phyloP scores from a whole-genome alignment of 1,284 basidiomycete genomes.

The Cutaneotrichosporon daszewskae region DNA sequence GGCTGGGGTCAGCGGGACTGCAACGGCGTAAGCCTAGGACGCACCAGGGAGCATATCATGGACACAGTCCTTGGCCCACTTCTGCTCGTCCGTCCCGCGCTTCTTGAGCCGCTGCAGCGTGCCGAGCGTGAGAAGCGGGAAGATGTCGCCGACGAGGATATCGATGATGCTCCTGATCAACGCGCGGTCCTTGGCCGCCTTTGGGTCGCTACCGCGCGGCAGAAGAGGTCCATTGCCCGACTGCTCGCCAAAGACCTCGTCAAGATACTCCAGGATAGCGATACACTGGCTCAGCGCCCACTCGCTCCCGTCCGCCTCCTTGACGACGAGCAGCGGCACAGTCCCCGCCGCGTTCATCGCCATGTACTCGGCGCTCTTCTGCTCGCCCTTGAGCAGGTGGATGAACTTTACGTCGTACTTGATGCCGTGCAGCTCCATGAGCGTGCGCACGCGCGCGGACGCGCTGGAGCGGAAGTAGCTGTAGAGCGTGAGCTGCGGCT shows the following conservation, averaged over 20 bases:
- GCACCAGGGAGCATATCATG: constrained; percentile 1
- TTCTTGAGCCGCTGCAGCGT: constrained; percentile 8
- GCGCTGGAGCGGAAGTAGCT: constrained; percentile 18
- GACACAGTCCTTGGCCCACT: constrained; percentile 9
- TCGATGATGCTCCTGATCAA: constrained; percentile 10
- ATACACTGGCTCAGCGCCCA: constrained; percentile 14
- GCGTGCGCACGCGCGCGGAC: constrained; percentile 16
- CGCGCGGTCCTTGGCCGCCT: constrained; percentile 4
- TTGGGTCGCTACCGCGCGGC: constrained; percentile 3
- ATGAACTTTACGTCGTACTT: constrained; percentile 4
- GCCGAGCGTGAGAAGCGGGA: constrained; percentile 10
- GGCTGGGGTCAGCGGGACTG: neutral
- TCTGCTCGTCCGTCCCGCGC: constrained; percentile 4
- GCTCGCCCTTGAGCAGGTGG: constrained; percentile 15
- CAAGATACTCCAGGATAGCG: constrained; percentile 18
- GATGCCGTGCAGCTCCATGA: constrained; percentile 11
- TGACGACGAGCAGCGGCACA: constrained; percentile 10
- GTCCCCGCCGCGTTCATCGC: constrained; percentile 7
- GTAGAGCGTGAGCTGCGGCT: constrained; percentile 12
- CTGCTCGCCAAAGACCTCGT: constrained; percentile 5
- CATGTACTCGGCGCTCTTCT: constrained; percentile 5
- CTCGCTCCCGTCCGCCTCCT: constrained; percentile 1
- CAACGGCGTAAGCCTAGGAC: neutral
- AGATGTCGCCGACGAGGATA: constrained; percentile 14
- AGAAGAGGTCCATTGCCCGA: constrained; percentile 5